A percentile compares a stretch with the other conserved stretches of the same genome.
Evolutionary conservation across 2,329 filamentous ascomycete species (phyloP).

Genomic region (Niveomyces coronatus): DNA sequence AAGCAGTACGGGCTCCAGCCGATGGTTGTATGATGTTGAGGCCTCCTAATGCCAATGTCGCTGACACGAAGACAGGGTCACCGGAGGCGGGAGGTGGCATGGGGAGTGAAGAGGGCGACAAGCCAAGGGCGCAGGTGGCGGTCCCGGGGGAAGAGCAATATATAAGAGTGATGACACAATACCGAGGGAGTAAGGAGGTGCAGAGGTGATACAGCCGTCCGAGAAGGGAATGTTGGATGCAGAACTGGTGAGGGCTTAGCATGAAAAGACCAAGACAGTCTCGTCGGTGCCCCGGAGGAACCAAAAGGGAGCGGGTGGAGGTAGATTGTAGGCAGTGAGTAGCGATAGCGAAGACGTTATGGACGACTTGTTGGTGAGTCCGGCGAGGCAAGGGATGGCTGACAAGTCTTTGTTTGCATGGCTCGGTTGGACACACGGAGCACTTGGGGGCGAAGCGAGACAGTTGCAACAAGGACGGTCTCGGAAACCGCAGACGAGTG

Average conservation of each 20-base stretch:
- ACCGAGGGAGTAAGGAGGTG: neutral
- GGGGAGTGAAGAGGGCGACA: conserved; percentile 1
- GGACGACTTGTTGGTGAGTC: neutral
- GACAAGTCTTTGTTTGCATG: conserved; percentile 4
- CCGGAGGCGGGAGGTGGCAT: conserved; percentile 8
- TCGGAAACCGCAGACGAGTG: neutral
- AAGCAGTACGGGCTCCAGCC: neutral
- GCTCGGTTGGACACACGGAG: conserved; percentile 6
- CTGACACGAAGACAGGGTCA: conserved; percentile 8
- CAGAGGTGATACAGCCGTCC: neutral
- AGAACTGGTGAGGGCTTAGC: conserved; percentile 1
- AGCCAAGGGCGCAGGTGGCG: conserved; percentile 1
- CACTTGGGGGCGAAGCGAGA: conserved; percentile 7
- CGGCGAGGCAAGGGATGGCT: conserved; percentile 8
- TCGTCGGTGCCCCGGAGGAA: neutral
- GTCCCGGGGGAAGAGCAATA: neutral
- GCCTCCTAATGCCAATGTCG: conserved; percentile 7
- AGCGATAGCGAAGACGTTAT: neutral
- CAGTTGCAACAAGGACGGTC: conserved; percentile 1
- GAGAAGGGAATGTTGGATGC: neutral
- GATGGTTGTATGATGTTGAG: conserved; percentile 6
- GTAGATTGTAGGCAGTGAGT: neutral
- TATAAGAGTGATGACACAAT: too few species aligned
- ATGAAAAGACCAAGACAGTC: neutral
- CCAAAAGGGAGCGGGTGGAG: neutral